Evolutionary conservation across 495 filamentous ascomycete species (phyloP), one percentile per base, ranked within the genome.

Genomic region (Trichoderma erinaceum): DNA sequence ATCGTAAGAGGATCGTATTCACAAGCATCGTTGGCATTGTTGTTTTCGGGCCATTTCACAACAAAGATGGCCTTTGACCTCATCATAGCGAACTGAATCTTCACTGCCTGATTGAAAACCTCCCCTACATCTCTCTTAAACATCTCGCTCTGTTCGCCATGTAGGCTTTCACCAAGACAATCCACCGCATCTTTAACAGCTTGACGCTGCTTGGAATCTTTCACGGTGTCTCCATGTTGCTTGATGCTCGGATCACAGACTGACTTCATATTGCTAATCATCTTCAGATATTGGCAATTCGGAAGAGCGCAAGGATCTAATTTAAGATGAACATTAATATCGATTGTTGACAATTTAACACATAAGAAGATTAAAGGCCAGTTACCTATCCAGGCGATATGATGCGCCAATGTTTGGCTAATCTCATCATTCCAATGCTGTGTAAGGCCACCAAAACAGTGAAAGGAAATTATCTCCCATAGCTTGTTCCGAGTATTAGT

Each of bases 1-100:
- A 48, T 48, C 13, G 44, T 48, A 1, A 12, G 1, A 0, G 44
- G 44, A n/a, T 48, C 44, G 12, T 48, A 48, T 4, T 3, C 18
- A 6, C 13, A 48, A 48, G 4, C 15, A 18, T 16, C n/a, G 0
- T 48, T 3, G 1, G 0, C n/a, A n/a, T 18, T 5, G 3, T 25
- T 3, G 13, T 12, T 7, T 18, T 4, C 58, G 32, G 13, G 1
- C 58, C 25, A 63, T 3, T 18, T 1, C 13, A 63, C 23, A 3
- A 27, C 23, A 10, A 63, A 63, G 15, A 63, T 63, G 10, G 58
- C 58, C 58, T 35, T 63, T 15, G 58, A 63, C n/a, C 23, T 63
- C 58, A 27, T 27, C 58, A 63, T 27, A 4, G 23, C 23, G 13
- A 23, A 1, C 0, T 38, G 8, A 10, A 38, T 3, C 2, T 38